Evolutionary conservation across 306 rosid genomes (phyloP), one percentile per base, ranked within the genome.

Genomic region (Vigna nakashimae): DNA sequence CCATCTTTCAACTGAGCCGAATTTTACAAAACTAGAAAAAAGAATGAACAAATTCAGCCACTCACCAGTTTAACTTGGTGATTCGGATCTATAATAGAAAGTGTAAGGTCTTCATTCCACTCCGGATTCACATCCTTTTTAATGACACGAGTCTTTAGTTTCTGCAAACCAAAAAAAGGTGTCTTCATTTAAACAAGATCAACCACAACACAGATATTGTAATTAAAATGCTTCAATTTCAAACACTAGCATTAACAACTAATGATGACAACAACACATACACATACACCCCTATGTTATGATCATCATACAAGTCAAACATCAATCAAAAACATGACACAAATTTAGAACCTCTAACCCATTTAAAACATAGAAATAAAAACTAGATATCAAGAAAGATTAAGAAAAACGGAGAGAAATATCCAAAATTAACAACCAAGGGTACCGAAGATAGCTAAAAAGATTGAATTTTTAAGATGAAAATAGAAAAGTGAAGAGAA

Each of bases 51-150:
- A 85, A 75, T 72, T 49, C 2, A 78, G 1, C 15, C 56, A 71
- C 83, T 88, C 84, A 91, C 99, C 88, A 95, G 85, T 78, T 53
- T 40, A 71, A 95, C 65, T 0, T 84, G 86, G 20, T 64, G 36
- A 71, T 83, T 75, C 4, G 96, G 88, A 69, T 95, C 92, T 30
- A 84, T 69, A 13, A 95, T 63, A 57, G 99, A 90, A 46, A 95
- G 92, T 4, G 99, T 92, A 65, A 95, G 93, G 80, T 95, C 98
- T 91, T 95, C 98, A 74, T 95, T 88, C 99, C 99, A 95, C 84
- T 82, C 96, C 1, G 99, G 98, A 80, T 92, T 95, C 28, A 91
- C 90, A 89, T 92, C 91, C 90, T 87, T 92, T 56, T 85, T 90
- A 43, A 89, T 88, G 78, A 95, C 86, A 6, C 92, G 90, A 8